Base-by-base conservation (phyloP, 2,329 filamentous ascomycete genomes). In the Aspergillus sp. region DNA sequence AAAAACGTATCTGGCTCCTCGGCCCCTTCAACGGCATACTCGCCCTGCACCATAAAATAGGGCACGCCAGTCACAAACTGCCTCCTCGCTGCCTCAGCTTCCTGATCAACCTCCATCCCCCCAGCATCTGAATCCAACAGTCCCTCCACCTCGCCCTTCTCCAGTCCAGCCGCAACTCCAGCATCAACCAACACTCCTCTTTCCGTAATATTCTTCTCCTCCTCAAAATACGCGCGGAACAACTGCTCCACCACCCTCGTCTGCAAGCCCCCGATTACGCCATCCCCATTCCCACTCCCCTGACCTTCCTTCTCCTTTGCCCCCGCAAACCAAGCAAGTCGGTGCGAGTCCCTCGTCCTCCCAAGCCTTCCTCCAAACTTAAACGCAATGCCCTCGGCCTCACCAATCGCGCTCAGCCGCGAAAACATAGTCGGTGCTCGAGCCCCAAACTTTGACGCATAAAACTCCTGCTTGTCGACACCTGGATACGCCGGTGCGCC, bases 261-360 rank as follows among this genome's bases (percentile, higher is more conserved):
- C 76, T 90, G 84, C 49, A 81, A 52, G 64, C 44, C 82, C 76
- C 60, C 74, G 69, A 62, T 77, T 76, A 53, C 54, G 9, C 12
- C 45, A 67, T 71, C 53, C 75, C 74, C 52, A 2, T 32, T 44
- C 11, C 26, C 39, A 30, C 6, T 17, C 18, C 13, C 47, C 18
- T 20, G 18, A n/a, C 15, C 15, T 24, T 65, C 55, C 26, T 57
- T 63, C 50, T 70, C 65, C 63, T 83, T 86, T 68, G 69, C 77
- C 68, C 80, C 85, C 74, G 73, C 90, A 55, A 92, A 81, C 75
- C 92, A 85, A 44, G 93, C 82, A 59, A 93, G 69, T 3, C 91
- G 84, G 73, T 96, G 91, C 56, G 88, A 89, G 66, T 96, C 89
- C 18, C 90, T 81, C 17, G 91, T 93, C 67, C 87, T 89, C 48